Evolutionary conservation across 371 early-diverging fungal genomes (phyloP), one percentile per base, ranked within the genome.

Genomic region (Apophysomyces sp.): DNA sequence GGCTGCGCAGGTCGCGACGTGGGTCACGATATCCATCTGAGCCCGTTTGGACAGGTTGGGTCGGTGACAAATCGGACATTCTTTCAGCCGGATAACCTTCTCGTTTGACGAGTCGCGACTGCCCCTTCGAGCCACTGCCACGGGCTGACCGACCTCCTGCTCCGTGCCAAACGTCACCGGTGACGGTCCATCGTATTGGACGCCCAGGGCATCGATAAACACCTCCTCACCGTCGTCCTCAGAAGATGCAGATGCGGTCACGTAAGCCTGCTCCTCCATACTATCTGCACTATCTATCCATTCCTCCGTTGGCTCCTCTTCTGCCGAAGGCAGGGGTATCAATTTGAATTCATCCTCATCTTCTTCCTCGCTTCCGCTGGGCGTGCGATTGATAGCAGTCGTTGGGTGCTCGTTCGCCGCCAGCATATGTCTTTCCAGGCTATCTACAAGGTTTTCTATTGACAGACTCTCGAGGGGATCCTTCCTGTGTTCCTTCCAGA

Each of bases 21-120:
- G 94, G 0, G 90, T 89, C 13, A 93, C 82, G 11, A 88, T 87
- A 62, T 92, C 92, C 68, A 92, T 81, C 57, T 91, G 92, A 0
- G 78, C 78, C 40, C 79, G 80, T 34, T 76, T 73, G 2, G 76
- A 69, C 8, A 89, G 76, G 53, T 84, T 76, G 26, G 86, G 83
- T 11, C 81, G 79, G 32, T 81, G 84, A 66, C 93, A 94, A 52
- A 91, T 87, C 26, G 92, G 92, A 56, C 93, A 94, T 36, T 82
- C 74, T 15, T 70, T 67, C 12, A 91, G 69, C 26, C 80, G 77
- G 56, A 91, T 89, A 26, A 90, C 76, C 55, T 87, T 84, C 69
- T 90, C 91, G 32, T 82, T 77, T 15, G 52, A 44, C n/a, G 49
- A 44, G 21, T 21, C 36, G 32, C 37, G 52, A 34, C 51, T 58